Base-by-base conservation (phyloP, 331 rosid species). In the Quercus tomentella region DNA sequence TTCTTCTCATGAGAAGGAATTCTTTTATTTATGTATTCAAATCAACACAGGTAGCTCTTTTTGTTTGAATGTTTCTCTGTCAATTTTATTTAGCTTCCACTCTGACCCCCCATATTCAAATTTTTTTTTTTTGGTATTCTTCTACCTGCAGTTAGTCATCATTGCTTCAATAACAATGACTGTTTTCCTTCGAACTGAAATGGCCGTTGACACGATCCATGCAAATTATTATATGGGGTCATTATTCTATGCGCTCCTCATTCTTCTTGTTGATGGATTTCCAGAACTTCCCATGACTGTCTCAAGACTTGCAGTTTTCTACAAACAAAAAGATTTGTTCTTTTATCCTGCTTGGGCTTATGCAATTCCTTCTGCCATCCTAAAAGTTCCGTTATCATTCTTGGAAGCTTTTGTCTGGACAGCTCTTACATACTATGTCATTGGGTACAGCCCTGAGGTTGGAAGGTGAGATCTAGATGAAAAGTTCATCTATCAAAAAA, bases 271-370 rank as follows among this genome's bases (percentile, higher is more conserved):
- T 6, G 89, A 92, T 83, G 97, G 98, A 31, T 76, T 94, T 82
- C 93, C 98, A n/a, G 96, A 92, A 87, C 83, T 94, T 70, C 76
- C 88, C 73, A 72, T 92, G 96, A 94, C 98, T 33, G 77, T 90
- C 67, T 77, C 93, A 43, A 88, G 98, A 81, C 84, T 94, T 33
- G 91, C 92, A 35, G 91, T 89, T 49, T 88, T 92, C 65, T 85
- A 92, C 82, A 94, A 94, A 77, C 97, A 94, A 83, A 82, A 82
- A 31, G 86, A 78, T 51, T 82, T 94, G 79, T 81, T 77, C 73
- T 87, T 94, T 61, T 92, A 92, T 79, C 97, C 93, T 56, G 94
- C 98, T 20, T 92, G 97, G 98, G 92, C 98, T 26, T 93, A 86
- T 68, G 83, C 96, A 52, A 81, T 93, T 84, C 98, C 98, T 10